Conservation (phyloP, 2,329 filamentous ascomycete species). For the Aspergillus caelatus region DNA sequence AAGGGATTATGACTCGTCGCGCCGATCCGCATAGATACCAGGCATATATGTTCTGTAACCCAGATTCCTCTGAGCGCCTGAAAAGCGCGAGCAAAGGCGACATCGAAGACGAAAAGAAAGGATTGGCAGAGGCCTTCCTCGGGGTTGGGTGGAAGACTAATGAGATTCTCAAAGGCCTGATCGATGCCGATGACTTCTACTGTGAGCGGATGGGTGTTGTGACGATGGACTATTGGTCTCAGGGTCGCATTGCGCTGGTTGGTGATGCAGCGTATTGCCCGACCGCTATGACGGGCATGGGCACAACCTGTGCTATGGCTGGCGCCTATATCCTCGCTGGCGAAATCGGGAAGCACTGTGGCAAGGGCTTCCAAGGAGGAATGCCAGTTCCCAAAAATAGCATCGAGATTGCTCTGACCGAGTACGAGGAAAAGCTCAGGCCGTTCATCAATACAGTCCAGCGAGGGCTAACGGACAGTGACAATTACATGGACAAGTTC, state of each 20-base stretch:
- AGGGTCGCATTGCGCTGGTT: constrained; percentile 46
- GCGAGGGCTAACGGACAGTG: constrained; percentile 7
- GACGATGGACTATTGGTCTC: constrained; percentile 48
- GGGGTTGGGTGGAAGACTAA: constrained; percentile 51
- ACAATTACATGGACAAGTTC: constrained; percentile 19
- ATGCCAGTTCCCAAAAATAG: constrained; percentile 22
- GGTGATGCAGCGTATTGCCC: constrained; percentile 44
- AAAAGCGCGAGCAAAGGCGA: constrained; percentile 34
- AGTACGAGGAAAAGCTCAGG: constrained; percentile 49
- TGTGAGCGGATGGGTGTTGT: constrained; percentile 50
- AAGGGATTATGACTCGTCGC: constrained; percentile 47
- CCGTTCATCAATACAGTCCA: constrained; percentile 52
- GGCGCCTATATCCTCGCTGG: constrained; percentile 61
- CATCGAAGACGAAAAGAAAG: constrained; percentile 43
- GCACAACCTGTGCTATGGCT: constrained; percentile 36
- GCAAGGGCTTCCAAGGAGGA: constrained; percentile 14
- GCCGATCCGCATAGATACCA: constrained; percentile 42
- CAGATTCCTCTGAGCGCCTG: constrained; percentile 24
- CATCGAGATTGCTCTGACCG: constrained; percentile 32
- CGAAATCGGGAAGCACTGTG: constrained; percentile 38
- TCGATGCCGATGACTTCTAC: constrained; percentile 50
- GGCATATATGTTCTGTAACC: constrained; percentile 41
- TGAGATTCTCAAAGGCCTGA: constrained; percentile 48
- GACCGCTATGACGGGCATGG: constrained; percentile 37
- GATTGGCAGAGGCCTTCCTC: constrained; percentile 42